phyloP scores from a whole-genome alignment of 768 basidiomycete species.

The Exsudoporus frostii region DNA sequence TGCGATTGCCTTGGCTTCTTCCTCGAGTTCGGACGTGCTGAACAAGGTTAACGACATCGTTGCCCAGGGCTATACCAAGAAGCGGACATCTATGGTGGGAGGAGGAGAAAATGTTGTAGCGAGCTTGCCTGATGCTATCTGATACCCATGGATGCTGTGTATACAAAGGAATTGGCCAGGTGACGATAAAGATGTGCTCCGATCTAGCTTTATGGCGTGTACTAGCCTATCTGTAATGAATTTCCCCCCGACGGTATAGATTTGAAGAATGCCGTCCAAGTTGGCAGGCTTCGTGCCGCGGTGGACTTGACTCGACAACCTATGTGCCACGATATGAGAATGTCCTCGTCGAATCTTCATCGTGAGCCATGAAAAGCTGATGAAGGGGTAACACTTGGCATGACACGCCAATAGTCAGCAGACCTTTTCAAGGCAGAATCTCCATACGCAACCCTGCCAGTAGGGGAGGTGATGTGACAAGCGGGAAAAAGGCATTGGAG shows the following conservation, averaged over 20 bases:
- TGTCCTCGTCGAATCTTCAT: no score
- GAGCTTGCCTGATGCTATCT: not conserved
- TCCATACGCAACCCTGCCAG: no score
- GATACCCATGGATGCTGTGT: not conserved
- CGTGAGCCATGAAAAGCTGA: no score
- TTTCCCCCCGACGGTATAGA: not conserved
- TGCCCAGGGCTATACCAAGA: constrained; percentile 33
- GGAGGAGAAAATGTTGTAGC: not conserved
- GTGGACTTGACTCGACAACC: no score
- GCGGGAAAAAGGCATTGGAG: no score
- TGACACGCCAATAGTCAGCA: no score
- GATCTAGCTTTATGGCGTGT: not conserved
- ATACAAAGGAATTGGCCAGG: not conserved
- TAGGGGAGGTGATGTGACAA: no score
- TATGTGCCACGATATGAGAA: no score
- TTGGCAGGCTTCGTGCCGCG: no score
- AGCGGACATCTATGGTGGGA: not conserved
- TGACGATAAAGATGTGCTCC: not conserved
- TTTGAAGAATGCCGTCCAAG: no score
- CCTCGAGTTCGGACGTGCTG: constrained; percentile 26
- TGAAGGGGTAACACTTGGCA: no score
- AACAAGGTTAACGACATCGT: constrained; percentile 37
- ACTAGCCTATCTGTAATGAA: not conserved
- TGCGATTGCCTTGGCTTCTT: constrained; percentile 19
- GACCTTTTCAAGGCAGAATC: no score